phyloP scores from a whole-genome alignment of 805 yeast species.

The Saccharomyces jurei region DNA sequence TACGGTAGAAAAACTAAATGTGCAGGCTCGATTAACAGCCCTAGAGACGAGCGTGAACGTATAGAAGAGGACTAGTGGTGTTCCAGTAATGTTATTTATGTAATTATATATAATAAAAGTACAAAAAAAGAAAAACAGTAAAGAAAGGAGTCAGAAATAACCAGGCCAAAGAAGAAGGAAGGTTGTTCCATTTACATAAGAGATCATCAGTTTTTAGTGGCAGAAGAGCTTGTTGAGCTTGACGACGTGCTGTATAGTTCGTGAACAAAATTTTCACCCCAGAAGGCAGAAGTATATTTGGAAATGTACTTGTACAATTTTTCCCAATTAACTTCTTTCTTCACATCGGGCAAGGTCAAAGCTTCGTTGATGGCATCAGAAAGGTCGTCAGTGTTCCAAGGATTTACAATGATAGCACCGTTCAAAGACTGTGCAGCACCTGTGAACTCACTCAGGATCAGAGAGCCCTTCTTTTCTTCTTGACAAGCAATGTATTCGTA shows the following conservation, averaged over 20 bases:
- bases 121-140: neutral
- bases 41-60: neutral
- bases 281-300: slow-evolving; percentile 88
- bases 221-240: neutral
- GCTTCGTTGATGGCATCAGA: slow-evolving; percentile 81
- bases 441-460: slow-evolving; percentile 88
- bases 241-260: slow-evolving; percentile 50
- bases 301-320: slow-evolving; percentile 80
- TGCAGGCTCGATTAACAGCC: neutral
- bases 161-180: neutral
- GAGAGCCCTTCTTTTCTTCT: slow-evolving; percentile 71
- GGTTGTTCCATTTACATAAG: neutral
- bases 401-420: slow-evolving; percentile 90
- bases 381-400: slow-evolving; percentile 96
- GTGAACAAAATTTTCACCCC: slow-evolving; percentile 95
- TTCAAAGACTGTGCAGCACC: slow-evolving; percentile 98
- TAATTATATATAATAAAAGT: neutral
- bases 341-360: slow-evolving; percentile 76
- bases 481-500: slow-evolving; percentile 97
- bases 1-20: neutral
- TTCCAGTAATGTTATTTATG: neutral
- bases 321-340: slow-evolving; percentile 67
- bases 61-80: neutral
- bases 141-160: neutral
- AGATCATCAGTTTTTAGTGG: neutral